These are phyloP conservation scores for Erigeron canadensis DNA, from an alignment of 129 eudicot species.

Conservation along the genomic window DNA sequence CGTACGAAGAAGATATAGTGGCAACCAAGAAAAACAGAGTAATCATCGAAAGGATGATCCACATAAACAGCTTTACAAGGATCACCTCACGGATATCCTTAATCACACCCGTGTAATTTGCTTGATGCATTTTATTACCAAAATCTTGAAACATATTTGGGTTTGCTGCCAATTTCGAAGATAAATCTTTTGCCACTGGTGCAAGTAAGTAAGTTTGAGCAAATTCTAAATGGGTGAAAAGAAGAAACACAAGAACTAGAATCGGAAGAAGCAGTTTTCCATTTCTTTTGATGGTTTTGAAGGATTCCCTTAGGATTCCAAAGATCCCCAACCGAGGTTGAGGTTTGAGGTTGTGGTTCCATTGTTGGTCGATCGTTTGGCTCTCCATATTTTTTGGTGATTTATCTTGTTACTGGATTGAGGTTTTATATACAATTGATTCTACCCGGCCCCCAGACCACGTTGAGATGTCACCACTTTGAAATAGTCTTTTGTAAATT, in stretches of 20 bases:
- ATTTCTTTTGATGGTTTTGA: slow-evolving; percentile 26
- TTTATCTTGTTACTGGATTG: not conserved
- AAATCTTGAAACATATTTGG: slow-evolving; percentile 12
- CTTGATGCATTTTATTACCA: not conserved
- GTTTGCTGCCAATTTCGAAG: slow-evolving; percentile 3
- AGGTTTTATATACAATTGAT: slow-evolving; percentile 21
- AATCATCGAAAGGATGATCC: slow-evolving; percentile 7
- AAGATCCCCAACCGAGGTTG: slow-evolving; percentile 26
- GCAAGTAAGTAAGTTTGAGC: slow-evolving; percentile 21
- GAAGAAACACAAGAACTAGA: slow-evolving; percentile 33
- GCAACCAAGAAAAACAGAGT: slow-evolving; percentile 26
- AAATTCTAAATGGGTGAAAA: slow-evolving; percentile 16
- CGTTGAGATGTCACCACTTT: not conserved
- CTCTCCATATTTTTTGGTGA: slow-evolving; percentile 22
- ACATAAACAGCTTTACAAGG: not conserved
- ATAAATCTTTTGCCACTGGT: slow-evolving; percentile 6
- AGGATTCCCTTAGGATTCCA: slow-evolving; percentile 25
- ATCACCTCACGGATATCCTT: slow-evolving; percentile 1
- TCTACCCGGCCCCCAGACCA: not conserved
- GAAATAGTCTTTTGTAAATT: slow-evolving; percentile 18
- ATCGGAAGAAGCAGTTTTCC: slow-evolving; percentile 10
- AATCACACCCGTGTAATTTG: not conserved
- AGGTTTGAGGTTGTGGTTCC: slow-evolving; percentile 10
- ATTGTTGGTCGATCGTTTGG: not conserved
- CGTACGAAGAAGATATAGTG: slow-evolving; percentile 28